Evolutionary conservation across 345 rosid species (phyloP).

Genomic region (Anastatica hierochuntica): DNA sequence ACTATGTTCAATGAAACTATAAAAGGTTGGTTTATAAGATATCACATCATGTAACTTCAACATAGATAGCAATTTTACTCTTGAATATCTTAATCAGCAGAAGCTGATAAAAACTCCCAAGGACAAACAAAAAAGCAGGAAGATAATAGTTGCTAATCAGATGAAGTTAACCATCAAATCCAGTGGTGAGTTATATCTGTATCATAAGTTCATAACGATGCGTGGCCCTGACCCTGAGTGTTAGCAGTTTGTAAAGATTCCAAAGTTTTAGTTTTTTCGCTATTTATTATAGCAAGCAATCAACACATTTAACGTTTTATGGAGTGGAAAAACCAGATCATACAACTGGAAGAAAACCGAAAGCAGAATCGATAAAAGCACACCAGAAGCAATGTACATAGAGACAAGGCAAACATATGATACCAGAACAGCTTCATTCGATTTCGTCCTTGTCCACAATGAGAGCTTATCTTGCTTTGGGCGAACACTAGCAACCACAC

Average conservation of each 20-base stretch:
- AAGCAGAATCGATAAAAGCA: background rate
- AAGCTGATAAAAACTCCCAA: background rate
- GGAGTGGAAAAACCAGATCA: too few relatives aligned
- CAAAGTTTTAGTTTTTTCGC: background rate
- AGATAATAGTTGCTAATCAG: background rate
- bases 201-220: too few relatives aligned
- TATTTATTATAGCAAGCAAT: background rate
- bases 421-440: conserved; percentile 94
- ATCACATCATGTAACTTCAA: too few relatives aligned
- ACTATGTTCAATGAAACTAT: background rate
- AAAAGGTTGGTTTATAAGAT: background rate
- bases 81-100: background rate
- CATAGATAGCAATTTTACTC: too few relatives aligned
- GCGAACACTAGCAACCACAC: conserved; percentile 91
- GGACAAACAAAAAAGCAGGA: background rate
- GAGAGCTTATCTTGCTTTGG: conserved; percentile 76
- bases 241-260: background rate
- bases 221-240: too few relatives aligned
- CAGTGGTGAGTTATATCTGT: background rate
- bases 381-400: background rate
- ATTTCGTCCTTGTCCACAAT: conserved; percentile 77
- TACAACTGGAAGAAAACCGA: background rate
- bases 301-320: too few relatives aligned
- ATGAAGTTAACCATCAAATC: background rate
- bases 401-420: background rate